Percentiles rank a stretch among this genome's conserved stretches.
Evolutionary conservation across 2,329 filamentous ascomycete genomes (phyloP).

Genomic region (Cytospora chrysosperma): DNA sequence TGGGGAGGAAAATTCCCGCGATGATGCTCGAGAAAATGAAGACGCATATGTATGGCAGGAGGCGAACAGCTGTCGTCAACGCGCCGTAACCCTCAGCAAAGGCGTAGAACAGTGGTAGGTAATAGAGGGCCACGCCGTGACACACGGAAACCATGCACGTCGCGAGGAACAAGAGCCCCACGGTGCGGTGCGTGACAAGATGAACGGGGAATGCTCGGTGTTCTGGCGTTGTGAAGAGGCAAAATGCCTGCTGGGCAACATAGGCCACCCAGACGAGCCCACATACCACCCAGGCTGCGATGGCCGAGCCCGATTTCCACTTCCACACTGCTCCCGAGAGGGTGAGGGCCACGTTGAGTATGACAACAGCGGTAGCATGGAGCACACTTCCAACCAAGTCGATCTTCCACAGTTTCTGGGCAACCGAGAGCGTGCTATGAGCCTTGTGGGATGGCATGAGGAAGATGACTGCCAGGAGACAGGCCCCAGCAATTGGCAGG

Average conservation of each 20-base stretch:
- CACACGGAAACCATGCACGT: slow-evolving; percentile 37
- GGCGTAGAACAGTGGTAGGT: slow-evolving; percentile 55
- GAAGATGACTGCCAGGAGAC: slow-evolving; percentile 43
- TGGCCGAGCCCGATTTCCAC: slow-evolving; percentile 46
- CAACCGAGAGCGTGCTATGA: slow-evolving; percentile 16
- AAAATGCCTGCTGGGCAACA: slow-evolving; percentile 45
- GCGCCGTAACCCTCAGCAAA: slow-evolving; percentile 45
- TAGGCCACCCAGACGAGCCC: slow-evolving; percentile 45
- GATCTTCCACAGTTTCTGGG: slow-evolving; percentile 28
- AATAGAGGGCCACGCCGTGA: slow-evolving; percentile 47
- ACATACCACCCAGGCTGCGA: slow-evolving; percentile 48
- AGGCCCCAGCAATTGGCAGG: slow-evolving; percentile 40
- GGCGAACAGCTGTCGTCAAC: slow-evolving; percentile 40
- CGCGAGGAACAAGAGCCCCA: slow-evolving; percentile 44
- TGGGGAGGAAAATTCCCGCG: slow-evolving; percentile 39
- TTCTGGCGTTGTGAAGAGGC: slow-evolving; percentile 43
- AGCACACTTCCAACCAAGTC: slow-evolving; percentile 35
- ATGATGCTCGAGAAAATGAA: slow-evolving; percentile 38
- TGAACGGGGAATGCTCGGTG: slow-evolving; percentile 45
- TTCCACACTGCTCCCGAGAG: slow-evolving; percentile 50
- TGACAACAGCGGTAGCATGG: slow-evolving; percentile 35
- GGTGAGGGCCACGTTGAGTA: slow-evolving; percentile 46
- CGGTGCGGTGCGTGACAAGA: slow-evolving; percentile 39
- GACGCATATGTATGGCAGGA: slow-evolving; percentile 44
- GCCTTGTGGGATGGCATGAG: slow-evolving; percentile 40